phyloP scores from a whole-genome alignment of 2,329 filamentous ascomycete genomes.

The Paecilomyces fulvus region DNA sequence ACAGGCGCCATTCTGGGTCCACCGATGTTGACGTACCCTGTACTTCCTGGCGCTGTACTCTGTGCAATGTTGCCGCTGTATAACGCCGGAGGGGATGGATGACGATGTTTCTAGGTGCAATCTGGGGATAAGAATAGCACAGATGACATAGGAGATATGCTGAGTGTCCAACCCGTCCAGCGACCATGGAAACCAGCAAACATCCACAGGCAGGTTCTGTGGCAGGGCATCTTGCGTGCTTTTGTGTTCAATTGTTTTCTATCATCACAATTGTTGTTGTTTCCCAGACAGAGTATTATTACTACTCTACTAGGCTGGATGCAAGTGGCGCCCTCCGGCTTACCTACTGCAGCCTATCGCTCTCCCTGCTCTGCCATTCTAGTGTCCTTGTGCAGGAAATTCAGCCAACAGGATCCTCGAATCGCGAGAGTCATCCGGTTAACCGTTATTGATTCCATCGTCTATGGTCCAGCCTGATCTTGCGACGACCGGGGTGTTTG shows the following conservation, averaged over 20 bases:
- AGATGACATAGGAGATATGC: not conserved
- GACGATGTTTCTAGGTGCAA: not conserved
- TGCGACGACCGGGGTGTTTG: not conserved
- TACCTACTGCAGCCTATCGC: not conserved
- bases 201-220: not conserved
- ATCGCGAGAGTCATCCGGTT: not conserved
- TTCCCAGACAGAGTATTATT: not conserved
- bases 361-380: not conserved
- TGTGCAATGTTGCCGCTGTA: not conserved
- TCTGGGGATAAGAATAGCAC: not conserved
- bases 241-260: not conserved
- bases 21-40: not conserved
- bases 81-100: not conserved
- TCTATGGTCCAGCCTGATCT: not conserved
- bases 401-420: not conserved
- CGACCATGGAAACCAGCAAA: not conserved
- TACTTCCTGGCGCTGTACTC: not conserved
- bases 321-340: not conserved
- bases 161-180: not conserved
- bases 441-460: not conserved
- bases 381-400: not conserved
- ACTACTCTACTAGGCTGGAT: not conserved
- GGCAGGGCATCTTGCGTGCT: not conserved
- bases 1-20: not conserved
- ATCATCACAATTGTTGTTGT: not conserved